Percentiles rank a stretch among this genome's conserved stretches.
Conservation (phyloP, 2,329 filamentous ascomycete genomes). For the Sclerotinia borealis region DNA sequence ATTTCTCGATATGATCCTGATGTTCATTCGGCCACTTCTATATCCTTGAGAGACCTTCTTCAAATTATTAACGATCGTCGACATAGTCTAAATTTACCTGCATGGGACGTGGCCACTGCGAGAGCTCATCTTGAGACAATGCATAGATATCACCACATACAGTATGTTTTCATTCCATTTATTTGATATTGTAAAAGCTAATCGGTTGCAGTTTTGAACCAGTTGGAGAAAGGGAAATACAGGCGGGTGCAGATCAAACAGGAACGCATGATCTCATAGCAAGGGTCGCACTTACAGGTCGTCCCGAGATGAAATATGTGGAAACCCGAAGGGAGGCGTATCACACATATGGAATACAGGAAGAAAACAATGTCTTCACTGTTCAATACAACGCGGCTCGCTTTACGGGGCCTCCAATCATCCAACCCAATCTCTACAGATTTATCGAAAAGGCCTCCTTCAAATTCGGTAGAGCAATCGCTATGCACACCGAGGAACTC, state of each 20-base stretch:
- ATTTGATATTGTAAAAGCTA: neutral
- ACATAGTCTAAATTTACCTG: neutral
- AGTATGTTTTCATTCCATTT: neutral
- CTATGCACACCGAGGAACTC: neutral
- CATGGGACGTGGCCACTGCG: neutral
- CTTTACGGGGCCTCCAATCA: slow-evolving; percentile 18
- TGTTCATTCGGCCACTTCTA: neutral
- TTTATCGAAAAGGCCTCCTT: slow-evolving; percentile 20
- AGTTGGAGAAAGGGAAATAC: neutral
- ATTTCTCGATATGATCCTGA: neutral
- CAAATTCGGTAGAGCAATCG: slow-evolving; percentile 23
- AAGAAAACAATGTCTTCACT: slow-evolving; percentile 2
- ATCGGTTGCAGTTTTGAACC: neutral
- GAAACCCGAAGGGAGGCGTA: neutral
- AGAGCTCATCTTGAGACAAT: neutral
- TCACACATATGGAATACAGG: neutral
- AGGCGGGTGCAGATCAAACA: neutral
- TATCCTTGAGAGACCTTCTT: neutral
- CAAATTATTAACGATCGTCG: neutral
- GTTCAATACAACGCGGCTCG: slow-evolving; percentile 22
- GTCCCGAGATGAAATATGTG: slow-evolving; percentile 29
- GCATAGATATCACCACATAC: neutral
- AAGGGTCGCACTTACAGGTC: slow-evolving; percentile 23
- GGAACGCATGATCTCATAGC: slow-evolving; percentile 11
- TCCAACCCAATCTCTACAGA: slow-evolving; percentile 25